Evolutionary conservation across 163 green algal species (phyloP), one percentile per base, ranked within the genome.

Genomic region (Chlamydomonas reinhardtii): DNA sequence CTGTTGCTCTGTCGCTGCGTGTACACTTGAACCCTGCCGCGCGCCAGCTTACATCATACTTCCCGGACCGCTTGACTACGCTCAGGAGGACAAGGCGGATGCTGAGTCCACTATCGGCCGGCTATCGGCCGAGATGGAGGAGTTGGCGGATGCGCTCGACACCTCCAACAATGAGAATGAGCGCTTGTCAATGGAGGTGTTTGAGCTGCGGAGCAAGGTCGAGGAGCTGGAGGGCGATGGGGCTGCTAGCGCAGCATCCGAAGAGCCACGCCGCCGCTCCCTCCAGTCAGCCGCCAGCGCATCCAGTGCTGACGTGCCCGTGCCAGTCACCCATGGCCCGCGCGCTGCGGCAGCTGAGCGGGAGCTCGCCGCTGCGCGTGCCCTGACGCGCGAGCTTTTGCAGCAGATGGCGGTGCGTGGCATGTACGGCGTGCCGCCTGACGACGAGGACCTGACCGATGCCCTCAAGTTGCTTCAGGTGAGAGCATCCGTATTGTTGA

Each of bases 101-200:
- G 70, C 37, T 1, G 56, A 86, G 24, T 1, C 22, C n/a, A 77
- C 59, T 29, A 35, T 66, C 56, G 48, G n/a, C 2, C 81, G 81
- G 34, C 70, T 86, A 4, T 74, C 70, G 0, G 59, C 29, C 24
- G 81, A 86, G 25, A 80, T 86, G 81, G 70, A 86, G 59, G 81
- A 86, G 56, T 29, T 86, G 5, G 70, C 81, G 0, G 81, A 86
- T 37, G 81, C 81, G 16, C 71, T 86, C 4, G 81, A 86, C 1
- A 19, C 59, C 37, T 54, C 56, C 17, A 77, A 77, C 52, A 75
- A 16, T 24, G 79, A 85, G 68, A 85, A 85, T 54, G 79, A 85
- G 68, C 79, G 79, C 24, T 32, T 85, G 14, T 85, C 79, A 0
- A 24, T 85, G 52, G 79, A 85, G 52, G 68, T 77, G 20, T 24